Percentiles rank a stretch among this genome's conserved stretches.
Evolutionary conservation across 1,284 basidiomycete genomes (phyloP).

Genomic region (Cutaneotrichosporon mucoides): DNA sequence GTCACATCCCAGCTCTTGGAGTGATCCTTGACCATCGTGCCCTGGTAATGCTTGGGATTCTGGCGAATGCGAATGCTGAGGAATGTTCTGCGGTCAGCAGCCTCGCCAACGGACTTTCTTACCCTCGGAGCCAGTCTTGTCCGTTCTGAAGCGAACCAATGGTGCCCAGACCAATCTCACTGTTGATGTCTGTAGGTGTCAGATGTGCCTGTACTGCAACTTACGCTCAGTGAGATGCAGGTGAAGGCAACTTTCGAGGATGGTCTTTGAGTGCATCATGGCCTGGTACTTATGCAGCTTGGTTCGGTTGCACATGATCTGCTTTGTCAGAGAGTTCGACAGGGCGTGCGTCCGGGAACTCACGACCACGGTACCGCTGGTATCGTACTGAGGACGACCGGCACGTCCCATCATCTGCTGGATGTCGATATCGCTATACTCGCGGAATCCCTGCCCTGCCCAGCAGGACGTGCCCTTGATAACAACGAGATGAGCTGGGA

Average conservation of each 20-base stretch:
- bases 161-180: slow-evolving; percentile 80
- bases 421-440: slow-evolving; percentile 50
- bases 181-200: slow-evolving; percentile 62
- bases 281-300: slow-evolving; percentile 36
- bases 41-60: slow-evolving; percentile 71
- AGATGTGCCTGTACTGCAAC: slow-evolving; percentile 3
- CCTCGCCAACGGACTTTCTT: not conserved
- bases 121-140: slow-evolving; percentile 64
- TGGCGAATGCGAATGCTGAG: slow-evolving; percentile 75
- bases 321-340: not conserved
- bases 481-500: slow-evolving; percentile 51
- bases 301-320: slow-evolving; percentile 37
- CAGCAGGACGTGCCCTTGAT: slow-evolving; percentile 48
- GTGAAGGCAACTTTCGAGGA: slow-evolving; percentile 80
- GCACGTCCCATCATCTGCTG: slow-evolving; percentile 55
- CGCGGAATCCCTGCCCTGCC: slow-evolving; percentile 37
- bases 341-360: not conserved
- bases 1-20: slow-evolving; percentile 55
- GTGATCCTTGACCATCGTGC: slow-evolving; percentile 39
- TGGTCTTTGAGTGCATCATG: slow-evolving; percentile 53
- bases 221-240: slow-evolving; percentile 68
- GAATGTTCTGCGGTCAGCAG: slow-evolving; percentile 57
- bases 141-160: slow-evolving; percentile 66
- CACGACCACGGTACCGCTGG: slow-evolving; percentile 53
- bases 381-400: slow-evolving; percentile 85